Conservation (phyloP, 2,329 filamentous ascomycete genomes). For the Davidsoniella virescens region DNA sequence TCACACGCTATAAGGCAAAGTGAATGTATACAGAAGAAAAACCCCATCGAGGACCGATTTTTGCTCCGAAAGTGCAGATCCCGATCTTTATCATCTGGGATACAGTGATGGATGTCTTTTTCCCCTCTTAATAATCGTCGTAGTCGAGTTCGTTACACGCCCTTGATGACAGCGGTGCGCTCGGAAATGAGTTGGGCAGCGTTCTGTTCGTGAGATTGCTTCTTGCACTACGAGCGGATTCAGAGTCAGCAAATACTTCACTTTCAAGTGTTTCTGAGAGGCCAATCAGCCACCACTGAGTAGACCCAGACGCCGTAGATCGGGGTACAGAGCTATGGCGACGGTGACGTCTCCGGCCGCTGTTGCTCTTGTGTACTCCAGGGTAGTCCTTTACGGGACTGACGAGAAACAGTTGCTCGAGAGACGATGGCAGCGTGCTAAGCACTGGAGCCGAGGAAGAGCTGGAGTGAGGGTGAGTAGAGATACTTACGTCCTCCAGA, state of each 20-base stretch:
- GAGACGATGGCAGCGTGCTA: background rate
- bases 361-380: no score
- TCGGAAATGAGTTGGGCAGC: slow-evolving; percentile 83
- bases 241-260: slow-evolving; percentile 20
- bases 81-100: no score
- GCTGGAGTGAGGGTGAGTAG: background rate
- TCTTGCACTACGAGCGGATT: slow-evolving; percentile 56
- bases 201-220: slow-evolving; percentile 89
- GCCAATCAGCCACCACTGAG: slow-evolving; percentile 26
- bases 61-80: no score
- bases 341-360: background rate
- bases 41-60: no score
- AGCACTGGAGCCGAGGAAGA: background rate
- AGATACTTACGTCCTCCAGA: slow-evolving; percentile 59
- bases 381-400: no score
- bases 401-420: no score
- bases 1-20: no score
- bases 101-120: no score
- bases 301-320: background rate
- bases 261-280: slow-evolving; percentile 23
- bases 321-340: slow-evolving; percentile 11
- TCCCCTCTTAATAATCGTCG: slow-evolving; percentile 12
- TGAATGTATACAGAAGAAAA: no score
- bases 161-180: slow-evolving; percentile 85
- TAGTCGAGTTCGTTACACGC: slow-evolving; percentile 41